phyloP scores from a whole-genome alignment of 129 eudicot species.

The Deinandra increscens region DNA sequence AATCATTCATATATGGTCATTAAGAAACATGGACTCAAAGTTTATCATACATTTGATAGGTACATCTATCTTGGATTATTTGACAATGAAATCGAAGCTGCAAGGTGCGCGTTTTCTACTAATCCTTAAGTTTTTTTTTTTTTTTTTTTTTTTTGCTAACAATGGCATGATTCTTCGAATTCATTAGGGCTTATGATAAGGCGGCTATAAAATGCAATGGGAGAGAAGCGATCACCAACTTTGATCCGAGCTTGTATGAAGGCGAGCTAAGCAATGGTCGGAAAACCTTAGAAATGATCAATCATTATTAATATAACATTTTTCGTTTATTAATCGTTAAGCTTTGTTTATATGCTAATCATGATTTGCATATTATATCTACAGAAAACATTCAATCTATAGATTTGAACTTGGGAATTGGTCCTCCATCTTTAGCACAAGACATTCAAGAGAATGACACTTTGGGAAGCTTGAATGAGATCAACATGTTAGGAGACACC shows the following conservation, averaged over 20 bases:
- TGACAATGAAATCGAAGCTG: constrained; percentile 87
- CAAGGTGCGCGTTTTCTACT: too few species aligned
- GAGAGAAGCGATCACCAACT: constrained; percentile 77
- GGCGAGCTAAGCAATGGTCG: constrained; percentile 28
- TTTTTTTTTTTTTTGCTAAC: background rate
- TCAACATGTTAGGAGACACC: constrained; percentile 29
- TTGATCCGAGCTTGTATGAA: constrained; percentile 53
- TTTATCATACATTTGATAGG: background rate
- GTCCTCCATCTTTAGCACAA: constrained; percentile 41
- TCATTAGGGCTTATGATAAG: constrained; percentile 70
- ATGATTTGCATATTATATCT: background rate
- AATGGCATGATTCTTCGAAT: background rate
- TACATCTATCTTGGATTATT: constrained; percentile 82
- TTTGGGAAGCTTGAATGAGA: constrained; percentile 20
- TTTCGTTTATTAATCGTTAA: background rate
- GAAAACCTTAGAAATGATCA: background rate
- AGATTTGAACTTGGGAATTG: constrained; percentile 62
- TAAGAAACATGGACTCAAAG: background rate
- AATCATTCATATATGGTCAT: background rate
- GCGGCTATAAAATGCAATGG: constrained; percentile 81
- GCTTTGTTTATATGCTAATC: background rate
- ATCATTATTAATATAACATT: background rate
- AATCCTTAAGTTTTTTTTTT: too few species aligned
- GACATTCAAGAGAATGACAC: constrained; percentile 20
- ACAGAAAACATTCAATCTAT: constrained; percentile 38